phyloP scores from a whole-genome alignment of 202 grass and related monocot species.

The Setaria viridis region DNA sequence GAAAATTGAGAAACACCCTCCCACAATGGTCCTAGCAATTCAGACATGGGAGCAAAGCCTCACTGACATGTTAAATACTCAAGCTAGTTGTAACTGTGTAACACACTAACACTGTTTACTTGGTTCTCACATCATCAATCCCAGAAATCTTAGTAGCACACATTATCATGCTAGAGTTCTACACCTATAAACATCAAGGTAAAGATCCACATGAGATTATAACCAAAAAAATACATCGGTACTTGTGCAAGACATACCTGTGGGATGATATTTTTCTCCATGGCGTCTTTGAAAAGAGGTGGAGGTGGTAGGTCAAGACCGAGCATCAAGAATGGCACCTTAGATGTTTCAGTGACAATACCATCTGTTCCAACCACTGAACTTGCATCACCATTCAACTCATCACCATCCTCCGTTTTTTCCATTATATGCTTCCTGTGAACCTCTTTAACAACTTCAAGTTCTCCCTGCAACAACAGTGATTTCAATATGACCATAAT shows the following conservation, averaged over 20 bases:
- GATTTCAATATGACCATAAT: not conserved
- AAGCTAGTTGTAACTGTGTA: not conserved
- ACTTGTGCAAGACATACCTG: conserved; percentile 60
- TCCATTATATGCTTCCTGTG: conserved; percentile 64
- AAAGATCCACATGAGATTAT: not conserved
- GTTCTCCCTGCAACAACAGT: conserved; percentile 73
- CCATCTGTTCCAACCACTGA: conserved; percentile 55
- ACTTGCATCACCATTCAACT: conserved; percentile 58
- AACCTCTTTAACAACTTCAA: conserved; percentile 95
- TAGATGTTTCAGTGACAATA: conserved; percentile 74
- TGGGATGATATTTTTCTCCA: conserved; percentile 99
- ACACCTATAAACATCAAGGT: conserved; percentile 13
- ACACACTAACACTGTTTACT: not conserved
- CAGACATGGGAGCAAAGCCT: not conserved
- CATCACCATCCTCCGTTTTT: conserved; percentile 62
- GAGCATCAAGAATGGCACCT: conserved; percentile 92
- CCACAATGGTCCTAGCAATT: conserved; percentile 1
- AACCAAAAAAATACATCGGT: conserved; percentile 13
- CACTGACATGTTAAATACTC: not conserved
- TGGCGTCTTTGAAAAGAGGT: conserved; percentile 98
- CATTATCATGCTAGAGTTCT: not conserved
- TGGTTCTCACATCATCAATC: conserved; percentile 5
- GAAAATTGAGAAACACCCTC: not conserved
- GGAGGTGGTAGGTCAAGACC: conserved; percentile 94
- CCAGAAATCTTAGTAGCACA: not conserved